Conservation (phyloP, 805 yeast genomes). For the Hanseniaspora occidentalis region DNA sequence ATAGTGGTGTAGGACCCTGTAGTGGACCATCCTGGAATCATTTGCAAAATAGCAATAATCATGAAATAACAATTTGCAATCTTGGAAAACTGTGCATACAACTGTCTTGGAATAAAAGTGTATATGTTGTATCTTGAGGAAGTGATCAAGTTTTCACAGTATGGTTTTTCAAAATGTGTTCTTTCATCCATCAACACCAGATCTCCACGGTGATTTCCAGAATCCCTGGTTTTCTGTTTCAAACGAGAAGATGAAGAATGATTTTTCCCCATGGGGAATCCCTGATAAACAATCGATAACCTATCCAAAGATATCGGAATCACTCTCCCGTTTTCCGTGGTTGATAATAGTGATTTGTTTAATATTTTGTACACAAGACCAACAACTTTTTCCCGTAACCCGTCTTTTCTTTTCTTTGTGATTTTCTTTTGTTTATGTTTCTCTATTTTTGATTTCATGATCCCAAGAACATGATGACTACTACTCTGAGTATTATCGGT, state of each 20-base stretch:
- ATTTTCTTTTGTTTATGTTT: too few species aligned
- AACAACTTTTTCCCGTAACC: too few species aligned
- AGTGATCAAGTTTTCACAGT: slow-evolving; percentile 56
- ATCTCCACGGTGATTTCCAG: slow-evolving; percentile 12
- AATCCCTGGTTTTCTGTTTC: too few species aligned
- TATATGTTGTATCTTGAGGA: slow-evolving; percentile 77
- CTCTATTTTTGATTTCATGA: too few species aligned
- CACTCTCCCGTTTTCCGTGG: slow-evolving; percentile 57
- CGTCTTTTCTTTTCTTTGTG: too few species aligned
- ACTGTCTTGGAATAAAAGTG: slow-evolving; percentile 78
- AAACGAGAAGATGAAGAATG: too few species aligned
- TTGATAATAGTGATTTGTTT: slow-evolving; percentile 35
- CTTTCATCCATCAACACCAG: slow-evolving; percentile 66
- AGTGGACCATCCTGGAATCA: slow-evolving; percentile 96
- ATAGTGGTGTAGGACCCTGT: slow-evolving; percentile 94
- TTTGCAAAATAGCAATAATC: slow-evolving; percentile 81
- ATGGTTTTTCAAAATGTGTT: slow-evolving; percentile 35
- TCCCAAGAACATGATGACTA: too few species aligned
- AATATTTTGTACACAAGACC: slow-evolving; percentile 27
- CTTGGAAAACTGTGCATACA: slow-evolving; percentile 84
- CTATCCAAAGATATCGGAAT: slow-evolving; percentile 52
- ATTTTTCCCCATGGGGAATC: slow-evolving; percentile 9
- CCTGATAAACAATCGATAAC: slow-evolving; percentile 15
- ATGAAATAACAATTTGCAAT: slow-evolving; percentile 86
- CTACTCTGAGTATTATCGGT: too few species aligned